phyloP scores from a whole-genome alignment of 2,329 filamentous ascomycete genomes.

The Hortaea sp. region DNA sequence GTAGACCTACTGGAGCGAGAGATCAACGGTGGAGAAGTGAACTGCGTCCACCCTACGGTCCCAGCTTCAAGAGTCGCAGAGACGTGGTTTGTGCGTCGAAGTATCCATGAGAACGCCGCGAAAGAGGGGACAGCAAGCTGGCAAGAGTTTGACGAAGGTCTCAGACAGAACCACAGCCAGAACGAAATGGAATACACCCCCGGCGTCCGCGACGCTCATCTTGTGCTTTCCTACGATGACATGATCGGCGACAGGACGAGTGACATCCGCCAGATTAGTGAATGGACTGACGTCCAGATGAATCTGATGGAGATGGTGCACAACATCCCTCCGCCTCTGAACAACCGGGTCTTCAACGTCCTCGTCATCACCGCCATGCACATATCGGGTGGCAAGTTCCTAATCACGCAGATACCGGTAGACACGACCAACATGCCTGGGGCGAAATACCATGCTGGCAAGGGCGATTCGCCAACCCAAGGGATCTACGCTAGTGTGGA shows the following conservation, averaged over 20 bases:
- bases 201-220: slow-evolving; percentile 40
- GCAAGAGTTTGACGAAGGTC: slow-evolving; percentile 51
- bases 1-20: slow-evolving; percentile 47
- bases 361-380: slow-evolving; percentile 47
- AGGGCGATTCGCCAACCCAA: slow-evolving; percentile 34
- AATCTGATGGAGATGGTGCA: slow-evolving; percentile 57
- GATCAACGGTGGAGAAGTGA: slow-evolving; percentile 37
- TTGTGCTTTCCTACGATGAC: slow-evolving; percentile 34
- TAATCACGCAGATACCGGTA: slow-evolving; percentile 31
- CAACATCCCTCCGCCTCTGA: slow-evolving; percentile 48
- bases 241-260: slow-evolving; percentile 7
- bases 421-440: slow-evolving; percentile 24
- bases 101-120: slow-evolving; percentile 47
- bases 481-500: slow-evolving; percentile 59
- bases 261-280: slow-evolving; percentile 12
- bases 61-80: slow-evolving; percentile 27
- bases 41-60: neutral
- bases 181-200: slow-evolving; percentile 52
- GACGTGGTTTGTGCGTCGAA: slow-evolving; percentile 55
- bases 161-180: slow-evolving; percentile 49
- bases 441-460: slow-evolving; percentile 24
- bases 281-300: slow-evolving; percentile 29
- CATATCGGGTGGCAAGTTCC: slow-evolving; percentile 13
- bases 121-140: slow-evolving; percentile 48
- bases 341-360: slow-evolving; percentile 56